Base-by-base conservation (phyloP, 2,329 filamentous ascomycete species). In the Hymenoscyphus infarciens region DNA sequence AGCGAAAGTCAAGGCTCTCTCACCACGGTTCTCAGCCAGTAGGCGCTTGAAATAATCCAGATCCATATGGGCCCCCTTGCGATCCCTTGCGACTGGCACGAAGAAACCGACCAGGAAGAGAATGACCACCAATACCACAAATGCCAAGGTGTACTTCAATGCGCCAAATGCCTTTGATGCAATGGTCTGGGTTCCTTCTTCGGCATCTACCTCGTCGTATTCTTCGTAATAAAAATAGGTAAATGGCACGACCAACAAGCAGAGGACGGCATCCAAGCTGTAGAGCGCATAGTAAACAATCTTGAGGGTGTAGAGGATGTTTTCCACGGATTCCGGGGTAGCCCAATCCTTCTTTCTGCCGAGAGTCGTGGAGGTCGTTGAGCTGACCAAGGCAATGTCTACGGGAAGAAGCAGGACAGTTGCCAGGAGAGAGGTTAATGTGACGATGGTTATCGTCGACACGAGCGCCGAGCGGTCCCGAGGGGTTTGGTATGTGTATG, bases 201-300 rank as follows among this genome's bases (percentile, higher is more conserved):
- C 91, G 38, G 88, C 83, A 65, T 92, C 92, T 22, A 94, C 88
- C 77, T 97, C 92, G 72, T 97, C 94, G 68, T 96, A 96, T 76
- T 98, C 95, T 75, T 99, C 95, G 73, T 96, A 95, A 87, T 90
- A 97, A 75, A 99, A 99, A 79, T 99, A 99, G 56, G 93, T 89
- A 74, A 99, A 99, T 0, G 95, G 95, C 22, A 98, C 89, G 54
- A 97, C 84, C 19, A 98, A 75, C 55, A 99, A 81, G 73, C 95
- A 99, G 11, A 99, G 84, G 5, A 97, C 75, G 0, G 92, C 91
- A 75, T 99, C 95, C 68, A 97, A 80, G 70, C 91, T 95, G 79
- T 98, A 99, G 0, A 99, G 83, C 0, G 87, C 83, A 77, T 98
- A 98, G 79, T 99, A 99, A 62, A 97, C 89, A 63, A 96, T 83